phyloP scores from a whole-genome alignment of 306 rosid genomes.

The Fragaria ananassa region DNA sequence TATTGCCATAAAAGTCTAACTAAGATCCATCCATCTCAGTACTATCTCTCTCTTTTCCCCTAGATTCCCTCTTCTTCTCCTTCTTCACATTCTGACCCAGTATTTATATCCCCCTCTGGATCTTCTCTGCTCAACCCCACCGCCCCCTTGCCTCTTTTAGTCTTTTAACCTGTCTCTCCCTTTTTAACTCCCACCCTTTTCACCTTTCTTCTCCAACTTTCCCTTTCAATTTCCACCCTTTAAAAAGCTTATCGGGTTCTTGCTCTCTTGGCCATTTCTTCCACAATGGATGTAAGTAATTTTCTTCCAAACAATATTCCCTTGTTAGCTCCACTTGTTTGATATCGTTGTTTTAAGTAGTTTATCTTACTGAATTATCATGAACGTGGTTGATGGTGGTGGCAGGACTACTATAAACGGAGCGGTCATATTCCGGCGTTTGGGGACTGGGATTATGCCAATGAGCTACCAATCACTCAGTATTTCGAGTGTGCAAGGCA shows the following conservation, averaged over 20 bases:
- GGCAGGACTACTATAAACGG: slow-evolving; percentile 40
- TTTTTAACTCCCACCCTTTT: not conserved
- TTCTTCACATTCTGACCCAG: slow-evolving; percentile 26
- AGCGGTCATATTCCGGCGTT: slow-evolving; percentile 86
- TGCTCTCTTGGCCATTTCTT: not conserved
- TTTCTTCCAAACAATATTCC: too few species aligned
- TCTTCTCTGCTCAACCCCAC: not conserved
- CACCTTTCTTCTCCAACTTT: not conserved
- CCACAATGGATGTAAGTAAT: slow-evolving; percentile 26
- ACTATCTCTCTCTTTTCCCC: slow-evolving; percentile 4
- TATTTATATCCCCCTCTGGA: slow-evolving; percentile 29
- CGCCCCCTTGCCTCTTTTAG: slow-evolving; percentile 6
- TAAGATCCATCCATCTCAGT: slow-evolving; percentile 7
- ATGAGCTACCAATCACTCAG: slow-evolving; percentile 84
- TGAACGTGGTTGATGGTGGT: not conserved
- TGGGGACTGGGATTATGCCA: slow-evolving; percentile 87
- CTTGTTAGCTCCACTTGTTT: not conserved
- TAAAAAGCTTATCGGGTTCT: not conserved
- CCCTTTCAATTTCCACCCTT: not conserved
- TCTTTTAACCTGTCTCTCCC: slow-evolving; percentile 16
- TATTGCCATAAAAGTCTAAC: slow-evolving; percentile 9
- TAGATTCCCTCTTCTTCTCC: slow-evolving; percentile 27
- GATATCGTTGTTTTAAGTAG: not conserved
- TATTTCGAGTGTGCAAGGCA: slow-evolving; percentile 85
- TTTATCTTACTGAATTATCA: not conserved